Conservation (phyloP, 2,329 filamentous ascomycete genomes). For the Cylindrodendrum hubeiense region DNA sequence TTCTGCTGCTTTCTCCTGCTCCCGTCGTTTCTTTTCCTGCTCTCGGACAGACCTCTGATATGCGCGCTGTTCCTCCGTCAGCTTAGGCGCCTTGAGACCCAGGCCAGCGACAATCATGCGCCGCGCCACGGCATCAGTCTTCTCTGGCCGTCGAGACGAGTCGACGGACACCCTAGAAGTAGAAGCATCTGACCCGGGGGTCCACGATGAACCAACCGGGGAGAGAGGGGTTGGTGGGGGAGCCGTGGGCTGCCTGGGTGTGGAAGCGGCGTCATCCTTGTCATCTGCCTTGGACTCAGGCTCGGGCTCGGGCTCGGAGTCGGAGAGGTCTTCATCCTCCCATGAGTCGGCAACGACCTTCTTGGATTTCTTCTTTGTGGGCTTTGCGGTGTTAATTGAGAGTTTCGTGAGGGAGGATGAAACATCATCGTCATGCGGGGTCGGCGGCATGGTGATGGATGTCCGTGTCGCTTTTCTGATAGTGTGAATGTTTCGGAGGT, state of each 20-base stretch:
- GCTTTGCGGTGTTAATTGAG: constrained; percentile 42
- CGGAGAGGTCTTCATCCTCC: constrained; percentile 70
- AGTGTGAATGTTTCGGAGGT: background rate
- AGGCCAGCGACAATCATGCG: constrained; percentile 91
- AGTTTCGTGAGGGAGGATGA: constrained; percentile 49
- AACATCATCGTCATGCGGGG: constrained; percentile 41
- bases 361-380: constrained; percentile 46
- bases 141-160: constrained; percentile 74
- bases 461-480: background rate
- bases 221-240: constrained; percentile 78
- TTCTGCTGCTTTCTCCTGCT: constrained; percentile 78
- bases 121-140: constrained; percentile 91
- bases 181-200: constrained; percentile 25
- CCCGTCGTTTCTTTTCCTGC: constrained; percentile 83
- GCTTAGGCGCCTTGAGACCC: constrained; percentile 82
- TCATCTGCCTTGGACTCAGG: constrained; percentile 46
- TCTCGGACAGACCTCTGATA: constrained; percentile 87
- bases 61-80: constrained; percentile 88
- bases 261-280: constrained; percentile 57
- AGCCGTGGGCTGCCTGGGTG: constrained; percentile 53
- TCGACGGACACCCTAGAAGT: constrained; percentile 24
- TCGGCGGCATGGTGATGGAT: constrained; percentile 36
- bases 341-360: constrained; percentile 57
- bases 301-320: constrained; percentile 54
- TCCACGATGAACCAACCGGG: constrained; percentile 51